Conservation (phyloP, 2,329 filamentous ascomycete genomes). For the Alternaria tenuissima region DNA sequence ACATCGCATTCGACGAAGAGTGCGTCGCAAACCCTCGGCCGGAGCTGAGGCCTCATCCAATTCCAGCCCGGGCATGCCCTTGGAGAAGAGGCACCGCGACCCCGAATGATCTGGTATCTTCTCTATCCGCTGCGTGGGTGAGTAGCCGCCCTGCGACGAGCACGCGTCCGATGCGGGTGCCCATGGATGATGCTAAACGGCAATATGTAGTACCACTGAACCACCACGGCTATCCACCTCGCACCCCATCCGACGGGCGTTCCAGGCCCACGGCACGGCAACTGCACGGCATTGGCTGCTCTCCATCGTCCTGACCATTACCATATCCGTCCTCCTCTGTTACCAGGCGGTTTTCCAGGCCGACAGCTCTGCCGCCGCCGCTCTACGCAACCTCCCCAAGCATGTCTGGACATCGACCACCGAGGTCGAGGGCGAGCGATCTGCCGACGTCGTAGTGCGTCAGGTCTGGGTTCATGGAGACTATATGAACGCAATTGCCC, state of each 20-base stretch:
- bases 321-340: constrained; percentile 72
- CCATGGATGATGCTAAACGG: constrained; percentile 20
- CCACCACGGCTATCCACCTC: constrained; percentile 70
- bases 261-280: constrained; percentile 74
- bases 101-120: constrained; percentile 76
- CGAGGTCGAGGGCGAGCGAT: constrained; percentile 63
- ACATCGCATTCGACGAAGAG: constrained; percentile 32
- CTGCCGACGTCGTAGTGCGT: constrained; percentile 77
- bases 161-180: not conserved
- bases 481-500: constrained; percentile 78
- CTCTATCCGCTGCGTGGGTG: constrained; percentile 80
- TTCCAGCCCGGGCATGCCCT: constrained; percentile 35
- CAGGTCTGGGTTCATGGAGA: constrained; percentile 83
- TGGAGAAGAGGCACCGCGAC: constrained; percentile 24
- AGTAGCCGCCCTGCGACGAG: constrained; percentile 40
- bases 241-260: constrained; percentile 71
- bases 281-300: constrained; percentile 77
- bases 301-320: constrained; percentile 77
- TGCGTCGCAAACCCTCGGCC: constrained; percentile 38
- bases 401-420: constrained; percentile 83
- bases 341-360: constrained; percentile 81
- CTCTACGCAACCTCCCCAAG: constrained; percentile 75
- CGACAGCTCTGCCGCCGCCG: constrained; percentile 74
- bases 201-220: constrained; percentile 71
- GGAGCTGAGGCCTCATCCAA: constrained; percentile 20